phyloP scores from a whole-genome alignment of 768 basidiomycete species.

The Rhodosporidiobolus odoratus region DNA sequence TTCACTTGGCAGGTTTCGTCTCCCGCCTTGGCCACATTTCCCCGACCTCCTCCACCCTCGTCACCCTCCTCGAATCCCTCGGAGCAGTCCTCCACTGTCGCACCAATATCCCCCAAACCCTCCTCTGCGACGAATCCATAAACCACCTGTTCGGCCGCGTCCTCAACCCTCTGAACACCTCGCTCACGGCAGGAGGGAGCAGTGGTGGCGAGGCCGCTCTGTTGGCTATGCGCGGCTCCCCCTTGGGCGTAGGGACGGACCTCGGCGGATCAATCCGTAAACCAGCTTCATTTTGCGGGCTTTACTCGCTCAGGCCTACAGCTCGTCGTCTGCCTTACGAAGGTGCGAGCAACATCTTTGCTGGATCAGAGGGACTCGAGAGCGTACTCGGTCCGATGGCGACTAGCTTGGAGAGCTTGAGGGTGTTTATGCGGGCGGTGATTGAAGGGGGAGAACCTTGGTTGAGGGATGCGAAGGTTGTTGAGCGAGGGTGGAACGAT shows the following conservation, averaged over 20 bases:
- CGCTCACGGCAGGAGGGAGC: conserved; percentile 40
- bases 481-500: neutral
- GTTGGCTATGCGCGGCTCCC: conserved; percentile 38
- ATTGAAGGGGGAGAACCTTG: conserved; percentile 63
- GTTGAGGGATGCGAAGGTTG: conserved; percentile 59
- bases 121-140: conserved; percentile 36
- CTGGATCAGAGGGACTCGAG: conserved; percentile 26
- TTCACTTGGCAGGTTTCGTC: conserved; percentile 39
- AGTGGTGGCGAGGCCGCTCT: conserved; percentile 43
- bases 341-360: conserved; percentile 16
- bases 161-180: conserved; percentile 40
- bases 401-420: conserved; percentile 58
- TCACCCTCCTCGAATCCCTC: conserved; percentile 21
- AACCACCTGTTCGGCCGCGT: conserved; percentile 41
- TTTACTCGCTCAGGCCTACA: conserved; percentile 48
- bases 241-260: conserved; percentile 36
- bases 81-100: conserved; percentile 33
- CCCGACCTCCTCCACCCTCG: conserved; percentile 1
- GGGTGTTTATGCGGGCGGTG: conserved; percentile 62
- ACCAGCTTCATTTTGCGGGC: conserved; percentile 63
- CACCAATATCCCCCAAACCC: conserved; percentile 40
- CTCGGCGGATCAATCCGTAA: conserved; percentile 59
- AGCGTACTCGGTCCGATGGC: conserved; percentile 21
- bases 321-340: conserved; percentile 13
- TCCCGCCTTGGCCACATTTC: conserved; percentile 33